phyloP scores from a whole-genome alignment of 1,284 basidiomycete species.

The Ceratobasidium papillatum region DNA sequence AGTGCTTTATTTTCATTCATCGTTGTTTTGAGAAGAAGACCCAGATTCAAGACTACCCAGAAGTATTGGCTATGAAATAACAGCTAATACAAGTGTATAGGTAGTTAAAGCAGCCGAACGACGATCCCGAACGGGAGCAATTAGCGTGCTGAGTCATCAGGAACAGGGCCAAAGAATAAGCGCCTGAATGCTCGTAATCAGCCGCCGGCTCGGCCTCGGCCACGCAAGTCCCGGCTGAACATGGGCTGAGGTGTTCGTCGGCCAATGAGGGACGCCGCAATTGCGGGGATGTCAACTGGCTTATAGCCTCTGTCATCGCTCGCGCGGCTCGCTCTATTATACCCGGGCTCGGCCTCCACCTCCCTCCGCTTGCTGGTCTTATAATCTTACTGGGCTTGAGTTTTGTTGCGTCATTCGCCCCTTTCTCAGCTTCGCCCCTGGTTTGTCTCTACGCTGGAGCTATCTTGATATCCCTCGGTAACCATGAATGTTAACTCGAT shows the following conservation, averaged over 20 bases:
- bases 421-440: not conserved
- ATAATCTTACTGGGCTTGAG: no score
- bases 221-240: conserved; percentile 36
- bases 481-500: not conserved
- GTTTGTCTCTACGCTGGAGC: not conserved
- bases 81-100: no score
- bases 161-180: not conserved
- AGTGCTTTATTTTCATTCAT: no score
- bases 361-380: not conserved
- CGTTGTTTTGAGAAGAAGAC: no score
- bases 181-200: not conserved
- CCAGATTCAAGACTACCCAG: no score
- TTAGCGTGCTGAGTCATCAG: not conserved
- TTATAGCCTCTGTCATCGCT: not conserved
- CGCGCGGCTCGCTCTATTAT: not conserved
- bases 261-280: not conserved
- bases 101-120: no score
- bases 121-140: not conserved
- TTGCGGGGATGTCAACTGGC: not conserved
- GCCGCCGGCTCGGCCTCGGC: conserved; percentile 20
- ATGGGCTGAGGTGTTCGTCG: not conserved
- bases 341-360: conserved; percentile 3
- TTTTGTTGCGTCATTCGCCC: not conserved
- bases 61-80: no score
- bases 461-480: not conserved